Base-by-base conservation (phyloP, 2,329 filamentous ascomycete genomes). In the Pseudogymnoascus sp. region DNA sequence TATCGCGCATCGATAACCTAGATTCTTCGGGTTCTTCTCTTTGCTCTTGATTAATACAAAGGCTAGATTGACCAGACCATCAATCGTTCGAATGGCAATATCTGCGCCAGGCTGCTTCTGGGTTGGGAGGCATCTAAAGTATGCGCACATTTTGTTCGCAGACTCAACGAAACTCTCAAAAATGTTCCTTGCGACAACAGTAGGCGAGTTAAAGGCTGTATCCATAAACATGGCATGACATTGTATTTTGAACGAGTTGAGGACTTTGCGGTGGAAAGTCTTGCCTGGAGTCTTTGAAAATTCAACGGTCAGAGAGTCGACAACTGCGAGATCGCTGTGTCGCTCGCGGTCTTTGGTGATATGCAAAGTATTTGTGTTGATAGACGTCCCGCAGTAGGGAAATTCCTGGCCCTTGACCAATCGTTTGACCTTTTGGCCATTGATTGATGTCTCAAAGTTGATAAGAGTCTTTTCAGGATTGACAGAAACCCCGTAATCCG, bases 191-290 rank as follows among this genome's bases (percentile, higher is more conserved):
- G 93, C 77, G 10, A 94, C 88, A 0, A 86, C 89, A 3, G 72
- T 67, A 6, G 81, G 71, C 3, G 85, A 83, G 75, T 97, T 97
- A 77, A 93, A 86, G 3, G 79, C 75, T 4, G 89, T 89, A 72
- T 95, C 91, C 68, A 90, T 87, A 72, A 91, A 89, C 85, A 95
- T 92, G 58, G 84, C 78, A 68, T 94, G 89, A 59, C 92, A 86
- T 71, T 96, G 90, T 60, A 94, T 85, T 72, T 92, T 92, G 78
- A 97, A 91, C 3, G 85, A 76, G 68, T 81, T 85, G 41, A 96
- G 76, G 11, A 90, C 81, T 74, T 94, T 97, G 58, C 89, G 84
- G 71, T 89, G 84, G 68, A 97, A 95, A 9, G 84, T 86, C 66
- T 85, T 84, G 4, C 93, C 93, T 0, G 90, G 90, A 1, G 79